These are phyloP conservation scores for Phaeomoniella chlamydospora DNA, from an alignment of 2,329 filamentous ascomycete species.

Conservation along the genomic window DNA sequence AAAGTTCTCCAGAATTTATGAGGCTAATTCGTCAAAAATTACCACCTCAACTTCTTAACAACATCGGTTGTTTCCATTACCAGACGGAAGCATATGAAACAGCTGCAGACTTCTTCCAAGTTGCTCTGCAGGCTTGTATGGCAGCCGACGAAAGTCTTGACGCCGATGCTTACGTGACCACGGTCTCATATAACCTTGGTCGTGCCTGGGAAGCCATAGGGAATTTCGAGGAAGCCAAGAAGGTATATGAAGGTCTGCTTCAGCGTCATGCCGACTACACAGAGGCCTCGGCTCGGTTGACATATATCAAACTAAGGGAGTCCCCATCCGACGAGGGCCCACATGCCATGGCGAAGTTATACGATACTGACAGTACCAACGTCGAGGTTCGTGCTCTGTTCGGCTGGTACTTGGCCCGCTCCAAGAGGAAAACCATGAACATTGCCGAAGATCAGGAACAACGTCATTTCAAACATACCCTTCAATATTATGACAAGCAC, in stretches of 20 bases:
- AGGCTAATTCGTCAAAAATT: slow-evolving; percentile 59
- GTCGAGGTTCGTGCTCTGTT: slow-evolving; percentile 86
- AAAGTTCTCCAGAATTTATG: slow-evolving; percentile 40
- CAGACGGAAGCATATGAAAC: slow-evolving; percentile 68
- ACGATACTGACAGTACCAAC: slow-evolving; percentile 69
- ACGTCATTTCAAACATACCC: slow-evolving; percentile 87
- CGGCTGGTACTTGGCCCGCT: slow-evolving; percentile 87
- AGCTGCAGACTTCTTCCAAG: slow-evolving; percentile 79
- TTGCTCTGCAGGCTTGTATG: slow-evolving; percentile 77
- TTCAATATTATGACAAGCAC: slow-evolving; percentile 92
- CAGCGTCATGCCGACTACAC: slow-evolving; percentile 82
- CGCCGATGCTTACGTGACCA: slow-evolving; percentile 73
- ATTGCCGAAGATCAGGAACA: slow-evolving; percentile 83
- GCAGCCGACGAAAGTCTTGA: slow-evolving; percentile 9
- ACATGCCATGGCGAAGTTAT: slow-evolving; percentile 71
- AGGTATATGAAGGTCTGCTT: slow-evolving; percentile 76
- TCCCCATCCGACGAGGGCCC: slow-evolving; percentile 75
- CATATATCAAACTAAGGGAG: slow-evolving; percentile 75
- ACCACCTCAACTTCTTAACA: slow-evolving; percentile 85
- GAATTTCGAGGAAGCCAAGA: slow-evolving; percentile 60
- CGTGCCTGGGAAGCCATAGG: slow-evolving; percentile 67
- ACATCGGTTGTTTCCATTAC: slow-evolving; percentile 92
- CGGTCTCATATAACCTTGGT: slow-evolving; percentile 92
- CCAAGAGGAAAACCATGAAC: slow-evolving; percentile 68
- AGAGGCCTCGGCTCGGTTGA: slow-evolving; percentile 74